phyloP scores from a whole-genome alignment of 2,329 filamentous ascomycete species.

The Cladosporium sp. region DNA sequence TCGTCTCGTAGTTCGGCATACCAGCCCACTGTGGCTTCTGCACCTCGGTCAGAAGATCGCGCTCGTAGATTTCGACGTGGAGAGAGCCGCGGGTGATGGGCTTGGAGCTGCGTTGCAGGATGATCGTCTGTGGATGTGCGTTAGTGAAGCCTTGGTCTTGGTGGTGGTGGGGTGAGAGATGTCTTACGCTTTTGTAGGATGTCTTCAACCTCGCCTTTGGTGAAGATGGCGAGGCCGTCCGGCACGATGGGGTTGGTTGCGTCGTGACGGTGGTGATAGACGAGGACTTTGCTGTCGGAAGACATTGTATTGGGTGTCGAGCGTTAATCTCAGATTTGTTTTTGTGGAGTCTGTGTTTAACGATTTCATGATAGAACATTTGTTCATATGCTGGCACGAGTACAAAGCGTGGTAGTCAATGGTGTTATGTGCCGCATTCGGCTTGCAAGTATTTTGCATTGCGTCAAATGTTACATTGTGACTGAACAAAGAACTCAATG shows the following conservation, averaged over 20 bases:
- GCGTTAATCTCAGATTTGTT: too few species aligned
- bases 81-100: conserved; percentile 13
- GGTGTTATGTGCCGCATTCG: too few species aligned
- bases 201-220: conserved; percentile 13
- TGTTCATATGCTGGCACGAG: too few species aligned
- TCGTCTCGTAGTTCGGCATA: conserved; percentile 17
- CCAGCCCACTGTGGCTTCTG: conserved; percentile 14
- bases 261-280: conserved; percentile 22
- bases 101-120: conserved; percentile 18
- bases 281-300: conserved; percentile 18
- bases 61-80: conserved; percentile 19
- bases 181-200: conserved; percentile 15
- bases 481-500: too few species aligned
- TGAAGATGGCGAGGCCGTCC: conserved; percentile 17
- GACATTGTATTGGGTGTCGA: conserved; percentile 4
- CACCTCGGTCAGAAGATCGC: conserved; percentile 16
- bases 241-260: conserved; percentile 14
- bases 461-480: too few species aligned
- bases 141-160: not conserved
- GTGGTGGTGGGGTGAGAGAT: not conserved
- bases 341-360: too few species aligned
- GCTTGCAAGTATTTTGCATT: too few species aligned
- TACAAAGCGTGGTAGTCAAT: too few species aligned
- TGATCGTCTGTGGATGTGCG: conserved; percentile 15
- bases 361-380: too few species aligned